Evolutionary conservation across 2,329 filamentous ascomycete genomes (phyloP).

Genomic region (Hypomyces perniciosus): DNA sequence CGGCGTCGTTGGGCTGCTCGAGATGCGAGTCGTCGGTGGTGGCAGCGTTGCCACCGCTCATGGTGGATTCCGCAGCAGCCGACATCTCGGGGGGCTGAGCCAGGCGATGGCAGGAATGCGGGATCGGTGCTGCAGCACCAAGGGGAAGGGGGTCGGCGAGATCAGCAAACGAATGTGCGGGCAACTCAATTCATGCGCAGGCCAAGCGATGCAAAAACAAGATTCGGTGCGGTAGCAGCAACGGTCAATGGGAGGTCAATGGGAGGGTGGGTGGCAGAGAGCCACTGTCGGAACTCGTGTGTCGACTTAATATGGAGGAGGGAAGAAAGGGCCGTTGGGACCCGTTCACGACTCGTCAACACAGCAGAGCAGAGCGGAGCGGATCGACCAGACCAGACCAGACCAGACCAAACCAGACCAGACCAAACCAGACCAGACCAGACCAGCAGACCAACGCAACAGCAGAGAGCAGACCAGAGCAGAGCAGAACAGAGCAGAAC

Average conservation of each 20-base stretch:
- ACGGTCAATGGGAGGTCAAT: not conserved
- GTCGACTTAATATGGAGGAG: not conserved
- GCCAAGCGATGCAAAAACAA: not conserved
- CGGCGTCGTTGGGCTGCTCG: slow-evolving; percentile 31
- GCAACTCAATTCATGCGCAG: slow-evolving; percentile 10
- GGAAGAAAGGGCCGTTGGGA: not conserved
- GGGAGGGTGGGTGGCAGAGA: too few relatives aligned
- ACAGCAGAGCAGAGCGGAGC: not conserved
- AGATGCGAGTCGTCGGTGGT: slow-evolving; percentile 25
- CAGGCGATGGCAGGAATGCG: slow-evolving; percentile 17
- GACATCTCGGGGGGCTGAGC: slow-evolving; percentile 23
- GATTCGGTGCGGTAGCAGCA: slow-evolving; percentile 1
- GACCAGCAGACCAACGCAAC: too few relatives aligned
- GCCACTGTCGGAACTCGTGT: not conserved
- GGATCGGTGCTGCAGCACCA: slow-evolving; percentile 22
- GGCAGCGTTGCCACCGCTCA: slow-evolving; percentile 25
- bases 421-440: not conserved
- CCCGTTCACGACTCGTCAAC: not conserved
- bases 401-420: not conserved
- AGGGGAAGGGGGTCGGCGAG: slow-evolving; percentile 10
- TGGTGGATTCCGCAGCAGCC: slow-evolving; percentile 28
- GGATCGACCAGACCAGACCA: not conserved
- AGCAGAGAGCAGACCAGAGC: too few relatives aligned
- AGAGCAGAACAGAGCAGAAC: not conserved
- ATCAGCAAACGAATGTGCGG: slow-evolving; percentile 3